A percentile compares a stretch with the other conserved stretches of the same genome.
These are phyloP conservation scores for Myxozyma vanderwaltii DNA, from an alignment of 805 yeast genomes.

Conservation along the genomic window DNA sequence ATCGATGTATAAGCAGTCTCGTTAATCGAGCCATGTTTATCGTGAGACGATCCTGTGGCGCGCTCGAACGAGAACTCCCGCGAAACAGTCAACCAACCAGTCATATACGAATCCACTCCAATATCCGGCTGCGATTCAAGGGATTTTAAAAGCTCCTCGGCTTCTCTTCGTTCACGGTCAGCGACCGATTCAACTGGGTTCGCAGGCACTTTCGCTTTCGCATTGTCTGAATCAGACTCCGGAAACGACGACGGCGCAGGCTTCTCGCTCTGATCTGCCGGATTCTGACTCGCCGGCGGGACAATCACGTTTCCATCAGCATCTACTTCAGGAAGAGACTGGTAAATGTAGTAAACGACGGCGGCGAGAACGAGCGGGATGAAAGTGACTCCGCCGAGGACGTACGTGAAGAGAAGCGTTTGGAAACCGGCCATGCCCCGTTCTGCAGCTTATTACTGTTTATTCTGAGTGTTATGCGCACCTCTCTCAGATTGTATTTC, in stretches of 20 bases:
- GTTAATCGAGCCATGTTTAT: constrained; percentile 39
- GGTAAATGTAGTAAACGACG: constrained; percentile 47
- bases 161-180: constrained; percentile 41
- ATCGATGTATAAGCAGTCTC: constrained; percentile 64
- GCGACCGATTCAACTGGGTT: constrained; percentile 1
- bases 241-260: not conserved
- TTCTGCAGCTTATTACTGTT: not conserved
- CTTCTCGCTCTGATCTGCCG: constrained; percentile 30
- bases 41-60: constrained; percentile 33
- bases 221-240: not conserved
- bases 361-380: constrained; percentile 57
- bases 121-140: constrained; percentile 60
- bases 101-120: constrained; percentile 61
- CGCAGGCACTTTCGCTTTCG: not conserved
- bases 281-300: not conserved
- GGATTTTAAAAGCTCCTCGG: constrained; percentile 56
- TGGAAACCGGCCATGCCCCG: constrained; percentile 22
- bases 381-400: constrained; percentile 81
- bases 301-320: constrained; percentile 20
- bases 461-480: no score
- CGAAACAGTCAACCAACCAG: constrained; percentile 86
- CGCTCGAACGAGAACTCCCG: constrained; percentile 53
- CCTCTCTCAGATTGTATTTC: no score
- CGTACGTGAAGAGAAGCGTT: constrained; percentile 51
- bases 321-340: constrained; percentile 41